Evolutionary conservation across 2,329 filamentous ascomycete species (phyloP).

Genomic region (Colletotrichum aenigma): DNA sequence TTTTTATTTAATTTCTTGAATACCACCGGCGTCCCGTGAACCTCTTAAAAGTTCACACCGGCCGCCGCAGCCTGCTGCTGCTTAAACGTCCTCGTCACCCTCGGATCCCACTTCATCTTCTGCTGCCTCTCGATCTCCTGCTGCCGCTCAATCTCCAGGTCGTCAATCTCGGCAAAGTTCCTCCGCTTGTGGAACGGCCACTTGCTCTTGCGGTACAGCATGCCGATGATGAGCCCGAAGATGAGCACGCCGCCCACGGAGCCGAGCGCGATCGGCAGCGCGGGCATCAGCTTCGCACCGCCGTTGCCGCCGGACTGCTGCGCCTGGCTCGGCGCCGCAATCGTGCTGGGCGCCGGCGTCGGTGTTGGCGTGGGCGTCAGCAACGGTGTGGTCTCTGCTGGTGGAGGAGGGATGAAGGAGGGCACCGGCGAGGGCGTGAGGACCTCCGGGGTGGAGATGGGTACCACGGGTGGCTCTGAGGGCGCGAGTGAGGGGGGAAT

Average conservation of each 20-base stretch:
- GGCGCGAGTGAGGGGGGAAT: neutral
- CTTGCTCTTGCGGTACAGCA: constrained; percentile 14
- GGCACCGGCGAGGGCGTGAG: neutral
- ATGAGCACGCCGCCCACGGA: constrained; percentile 18
- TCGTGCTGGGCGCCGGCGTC: neutral
- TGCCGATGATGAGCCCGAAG: constrained; percentile 10
- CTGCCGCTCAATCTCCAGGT: constrained; percentile 14
- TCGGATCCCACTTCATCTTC: constrained; percentile 21
- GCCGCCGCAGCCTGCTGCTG: neutral
- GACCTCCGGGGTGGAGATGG: neutral
- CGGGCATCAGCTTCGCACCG: constrained; percentile 18
- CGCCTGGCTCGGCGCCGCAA: constrained; percentile 9
- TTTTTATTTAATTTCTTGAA: neutral
- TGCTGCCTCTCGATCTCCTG: constrained; percentile 14
- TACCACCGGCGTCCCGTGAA: neutral
- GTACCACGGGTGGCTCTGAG: neutral
- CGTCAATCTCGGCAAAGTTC: constrained; percentile 10
- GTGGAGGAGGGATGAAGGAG: neutral
- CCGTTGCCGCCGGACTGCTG: neutral
- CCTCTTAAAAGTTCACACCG: constrained; percentile 4
- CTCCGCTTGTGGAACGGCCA: constrained; percentile 12
- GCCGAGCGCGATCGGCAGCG: constrained; percentile 20
- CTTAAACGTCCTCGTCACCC: neutral
- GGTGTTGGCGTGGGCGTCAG: neutral
- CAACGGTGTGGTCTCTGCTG: neutral